A percentile compares a stretch with the other conserved stretches of the same genome.
Evolutionary conservation across 441 rosid genomes (phyloP).

Genomic region (Populus tomentosa): DNA sequence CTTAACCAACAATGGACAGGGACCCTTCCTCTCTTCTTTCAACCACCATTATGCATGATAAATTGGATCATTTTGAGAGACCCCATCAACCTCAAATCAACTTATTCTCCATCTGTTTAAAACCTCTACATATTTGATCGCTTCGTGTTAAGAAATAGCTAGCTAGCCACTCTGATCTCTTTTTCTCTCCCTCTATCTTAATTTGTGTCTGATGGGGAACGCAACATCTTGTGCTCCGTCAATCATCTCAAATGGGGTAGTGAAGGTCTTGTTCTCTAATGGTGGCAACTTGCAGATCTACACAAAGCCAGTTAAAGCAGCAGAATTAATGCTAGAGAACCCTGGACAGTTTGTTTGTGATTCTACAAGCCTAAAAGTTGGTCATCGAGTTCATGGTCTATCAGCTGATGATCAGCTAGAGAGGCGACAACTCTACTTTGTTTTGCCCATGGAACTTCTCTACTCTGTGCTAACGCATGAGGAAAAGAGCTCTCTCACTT

Average conservation of each 20-base stretch:
- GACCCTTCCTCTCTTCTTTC: neutral
- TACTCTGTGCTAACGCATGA: slow-evolving; percentile 47
- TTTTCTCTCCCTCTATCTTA: neutral
- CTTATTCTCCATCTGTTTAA: neutral
- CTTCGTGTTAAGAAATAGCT: neutral
- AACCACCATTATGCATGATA: slow-evolving; percentile 16
- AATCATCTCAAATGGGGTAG: slow-evolving; percentile 24
- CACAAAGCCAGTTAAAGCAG: slow-evolving; percentile 38
- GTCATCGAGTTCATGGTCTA: slow-evolving; percentile 35
- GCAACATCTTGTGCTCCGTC: slow-evolving; percentile 45
- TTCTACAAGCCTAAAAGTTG: slow-evolving; percentile 31
- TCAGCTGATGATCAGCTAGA: slow-evolving; percentile 39
- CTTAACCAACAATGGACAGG: neutral
- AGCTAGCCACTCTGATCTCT: too few relatives aligned
- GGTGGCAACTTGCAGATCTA: slow-evolving; percentile 29
- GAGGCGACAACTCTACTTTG: slow-evolving; percentile 38
- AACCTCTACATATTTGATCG: neutral
- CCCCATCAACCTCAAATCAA: slow-evolving; percentile 1
- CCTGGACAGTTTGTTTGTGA: slow-evolving; percentile 44
- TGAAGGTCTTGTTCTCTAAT: slow-evolving; percentile 27
- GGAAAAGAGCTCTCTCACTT: slow-evolving; percentile 34
- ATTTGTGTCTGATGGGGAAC: slow-evolving; percentile 37
- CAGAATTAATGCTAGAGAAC: slow-evolving; percentile 39
- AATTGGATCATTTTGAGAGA: slow-evolving; percentile 4
- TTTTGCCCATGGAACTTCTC: slow-evolving; percentile 51